Base-by-base conservation (phyloP, 495 filamentous ascomycete species). In the Daldinia decipiens region DNA sequence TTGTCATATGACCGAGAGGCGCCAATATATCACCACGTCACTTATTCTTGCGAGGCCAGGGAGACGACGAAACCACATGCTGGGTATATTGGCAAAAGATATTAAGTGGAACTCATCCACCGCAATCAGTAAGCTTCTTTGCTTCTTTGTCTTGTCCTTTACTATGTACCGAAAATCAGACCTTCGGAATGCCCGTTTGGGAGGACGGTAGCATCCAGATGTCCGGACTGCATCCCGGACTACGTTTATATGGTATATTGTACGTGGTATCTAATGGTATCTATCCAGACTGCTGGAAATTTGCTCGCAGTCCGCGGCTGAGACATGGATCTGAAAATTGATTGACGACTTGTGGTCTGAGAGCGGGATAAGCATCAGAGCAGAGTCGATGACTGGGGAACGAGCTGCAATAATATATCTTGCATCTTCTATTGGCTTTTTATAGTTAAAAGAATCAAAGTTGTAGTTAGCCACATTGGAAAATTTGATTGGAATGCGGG, bases 131-230 rank as follows among this genome's bases (percentile, higher is more conserved):
- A 12, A n/a, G 29, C 32, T 52, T 39, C 39, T 59, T 67, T 67
- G 57, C 40, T 63, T 50, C 27, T 62, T 67, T 27, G 32, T 36
- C 21, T 53, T 57, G 40, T 45, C 58, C 40, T 36, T 53, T 57
- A 53, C n/a, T n/a, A n/a, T n/a, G n/a, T n/a, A n/a, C 55, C 59
- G 63, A 63, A 34, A 67, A 59, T 47, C 69, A 47, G 69, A 34
- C 5, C 13, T 39, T 67, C 69, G 69, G 69, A 26, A 72, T 72
- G 53, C 63, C 69, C 52, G 52, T 67, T 67, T 59, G 58, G 68
- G 68, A 38, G n/a, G 38, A 36, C 29, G 12, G 19, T 36, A 11
- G 21, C 3, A 47, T 47, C 11, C 9, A 21, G 43, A 47, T 47
- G 24, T 21, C 43, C 50, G 31, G 24, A 55, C 17, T 47, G 8